Percentiles rank a stretch among this genome's conserved stretches.
These are phyloP conservation scores for Wickerhamiella parazyma DNA, from an alignment of 805 yeast genomes.

Conservation along the genomic window DNA sequence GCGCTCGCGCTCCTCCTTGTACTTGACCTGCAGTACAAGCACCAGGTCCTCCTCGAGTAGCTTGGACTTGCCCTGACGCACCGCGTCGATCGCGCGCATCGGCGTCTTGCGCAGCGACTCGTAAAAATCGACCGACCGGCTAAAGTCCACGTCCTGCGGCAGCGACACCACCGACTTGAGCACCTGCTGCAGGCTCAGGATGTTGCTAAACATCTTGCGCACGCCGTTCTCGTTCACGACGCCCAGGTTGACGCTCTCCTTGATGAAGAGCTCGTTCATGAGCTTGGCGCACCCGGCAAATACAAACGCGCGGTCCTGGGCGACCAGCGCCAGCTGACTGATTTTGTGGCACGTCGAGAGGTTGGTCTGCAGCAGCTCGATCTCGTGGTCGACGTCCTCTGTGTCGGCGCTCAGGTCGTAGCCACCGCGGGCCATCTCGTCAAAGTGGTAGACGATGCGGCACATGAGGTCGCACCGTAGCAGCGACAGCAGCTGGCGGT, in stretches of 20 bases:
- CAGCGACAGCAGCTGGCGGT: constrained; percentile 27
- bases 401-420: constrained; percentile 41
- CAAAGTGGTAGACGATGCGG: constrained; percentile 39
- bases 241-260: constrained; percentile 38
- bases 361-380: constrained; percentile 39
- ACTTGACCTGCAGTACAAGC: constrained; percentile 14
- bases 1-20: constrained; percentile 14
- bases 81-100: constrained; percentile 18
- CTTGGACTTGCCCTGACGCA: constrained; percentile 13
- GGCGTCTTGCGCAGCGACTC: constrained; percentile 25
- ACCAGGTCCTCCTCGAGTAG: constrained; percentile 15
- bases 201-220: constrained; percentile 43
- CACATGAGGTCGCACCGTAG: constrained; percentile 46
- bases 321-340: constrained; percentile 25
- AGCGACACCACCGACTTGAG: constrained; percentile 41
- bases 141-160: constrained; percentile 42
- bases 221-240: constrained; percentile 44
- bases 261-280: constrained; percentile 39
- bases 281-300: constrained; percentile 38
- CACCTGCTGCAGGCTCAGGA: constrained; percentile 56
- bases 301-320: constrained; percentile 24
- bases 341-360: constrained; percentile 35
- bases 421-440: constrained; percentile 36
- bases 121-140: constrained; percentile 40
- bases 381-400: constrained; percentile 45